Percentiles rank a stretch among this genome's conserved stretches.
Evolutionary conservation across 1,139 yeast genomes (phyloP).

Genomic region (Suhomyces bolitotheri): DNA sequence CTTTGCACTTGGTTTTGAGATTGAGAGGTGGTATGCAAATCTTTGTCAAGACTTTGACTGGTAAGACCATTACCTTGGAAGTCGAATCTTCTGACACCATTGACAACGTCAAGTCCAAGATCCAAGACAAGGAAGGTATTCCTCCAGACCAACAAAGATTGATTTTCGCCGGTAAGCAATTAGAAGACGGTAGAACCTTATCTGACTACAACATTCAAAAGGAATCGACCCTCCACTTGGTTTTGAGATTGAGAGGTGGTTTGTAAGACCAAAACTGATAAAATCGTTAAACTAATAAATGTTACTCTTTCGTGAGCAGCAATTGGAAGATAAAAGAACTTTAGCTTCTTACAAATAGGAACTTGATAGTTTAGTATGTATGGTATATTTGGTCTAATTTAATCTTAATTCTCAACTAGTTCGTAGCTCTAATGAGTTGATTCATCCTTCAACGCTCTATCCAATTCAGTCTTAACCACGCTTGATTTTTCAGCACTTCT

Average conservation of each 20-base stretch:
- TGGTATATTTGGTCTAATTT: not conserved
- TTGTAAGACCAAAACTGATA: conserved; percentile 77
- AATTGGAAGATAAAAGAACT: conserved; percentile 91
- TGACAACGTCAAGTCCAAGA: conserved; percentile 91
- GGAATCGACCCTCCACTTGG: conserved; percentile 88
- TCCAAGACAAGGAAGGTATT: conserved; percentile 92
- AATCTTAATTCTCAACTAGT: not conserved
- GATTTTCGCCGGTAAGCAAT: conserved; percentile 92
- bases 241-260: conserved; percentile 91
- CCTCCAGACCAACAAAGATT: conserved; percentile 95
- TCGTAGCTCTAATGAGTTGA: too few species aligned
- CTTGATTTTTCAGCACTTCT: not conserved
- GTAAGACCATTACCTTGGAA: conserved; percentile 91
- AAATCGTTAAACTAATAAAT: conserved; percentile 92
- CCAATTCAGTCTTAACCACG: conserved; percentile 26
- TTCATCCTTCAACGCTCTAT: conserved; percentile 4
- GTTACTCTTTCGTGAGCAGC: conserved; percentile 91
- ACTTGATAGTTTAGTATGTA: conserved; percentile 15
- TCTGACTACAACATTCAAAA: conserved; percentile 94
- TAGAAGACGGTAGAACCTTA: conserved; percentile 90
- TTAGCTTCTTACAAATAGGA: conserved; percentile 92
- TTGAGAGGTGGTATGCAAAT: conserved; percentile 31
- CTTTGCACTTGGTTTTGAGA: conserved; percentile 36
- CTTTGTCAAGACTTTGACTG: conserved; percentile 83
- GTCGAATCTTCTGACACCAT: conserved; percentile 94